Conservation (phyloP, 2,329 filamentous ascomycete species). For the Raffaelea albimanens region DNA sequence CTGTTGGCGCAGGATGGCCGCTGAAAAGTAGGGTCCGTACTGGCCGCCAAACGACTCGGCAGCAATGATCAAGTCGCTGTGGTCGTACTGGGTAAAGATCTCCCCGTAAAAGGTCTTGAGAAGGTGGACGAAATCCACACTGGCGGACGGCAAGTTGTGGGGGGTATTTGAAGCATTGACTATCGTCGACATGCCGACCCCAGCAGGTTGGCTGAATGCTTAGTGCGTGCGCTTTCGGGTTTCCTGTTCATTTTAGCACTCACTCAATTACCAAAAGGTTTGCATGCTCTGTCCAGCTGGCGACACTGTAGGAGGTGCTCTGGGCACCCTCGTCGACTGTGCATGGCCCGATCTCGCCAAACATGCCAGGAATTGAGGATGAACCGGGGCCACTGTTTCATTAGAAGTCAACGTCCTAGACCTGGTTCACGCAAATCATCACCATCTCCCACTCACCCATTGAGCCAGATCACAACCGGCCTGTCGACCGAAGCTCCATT, state of each 20-base stretch:
- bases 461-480: neutral
- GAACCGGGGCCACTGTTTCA: neutral
- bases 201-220: neutral
- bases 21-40: neutral
- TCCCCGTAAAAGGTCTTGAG: neutral
- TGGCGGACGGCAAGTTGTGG: neutral
- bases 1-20: neutral
- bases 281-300: neutral
- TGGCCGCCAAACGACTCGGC: neutral
- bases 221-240: too few relatives aligned
- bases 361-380: neutral
- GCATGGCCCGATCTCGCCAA: neutral
- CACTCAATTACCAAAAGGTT: neutral
- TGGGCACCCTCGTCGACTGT: neutral
- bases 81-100: neutral
- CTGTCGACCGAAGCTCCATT: neutral
- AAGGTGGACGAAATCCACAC: neutral
- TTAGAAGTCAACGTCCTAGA: neutral
- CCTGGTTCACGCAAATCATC: too few relatives aligned
- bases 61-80: neutral
- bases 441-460: neutral
- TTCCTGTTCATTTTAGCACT: neutral
- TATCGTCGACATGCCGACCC: neutral
- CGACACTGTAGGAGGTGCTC: neutral
- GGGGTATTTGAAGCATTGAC: neutral